A percentile compares a stretch with the other conserved stretches of the same genome.
Evolutionary conservation across 164 flowering plant genomes (phyloP).

Genomic region (Dillenia suffruticosa): DNA sequence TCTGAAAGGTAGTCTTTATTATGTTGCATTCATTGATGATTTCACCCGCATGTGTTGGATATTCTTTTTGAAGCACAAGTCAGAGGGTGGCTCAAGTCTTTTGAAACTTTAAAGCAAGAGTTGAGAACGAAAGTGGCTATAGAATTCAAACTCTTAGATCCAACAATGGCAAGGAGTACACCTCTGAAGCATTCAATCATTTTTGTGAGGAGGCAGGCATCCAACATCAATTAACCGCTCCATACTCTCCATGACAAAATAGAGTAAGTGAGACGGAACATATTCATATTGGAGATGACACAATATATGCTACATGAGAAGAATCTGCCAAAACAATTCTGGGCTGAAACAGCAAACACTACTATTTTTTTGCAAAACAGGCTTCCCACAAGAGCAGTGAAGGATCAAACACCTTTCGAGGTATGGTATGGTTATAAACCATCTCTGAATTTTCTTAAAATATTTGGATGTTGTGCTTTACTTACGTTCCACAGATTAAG

Average conservation of each 20-base stretch:
- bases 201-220: conserved; percentile 7
- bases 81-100: background rate
- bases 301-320: background rate
- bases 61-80: background rate
- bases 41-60: background rate
- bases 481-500: too few relatives aligned
- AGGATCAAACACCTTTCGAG: conserved; percentile 6
- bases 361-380: background rate
- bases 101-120: background rate
- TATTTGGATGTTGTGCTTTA: conserved; percentile 6
- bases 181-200: background rate
- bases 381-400: background rate
- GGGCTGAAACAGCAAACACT: background rate
- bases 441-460: background rate
- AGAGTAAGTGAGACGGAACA: conserved; percentile 5
- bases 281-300: conserved; percentile 4
- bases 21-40: background rate
- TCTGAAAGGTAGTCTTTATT: background rate
- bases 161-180: conserved; percentile 7
- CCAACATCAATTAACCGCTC: conserved; percentile 4
- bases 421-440: conserved; percentile 8
- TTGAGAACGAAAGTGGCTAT: background rate
- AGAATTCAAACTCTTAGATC: conserved; percentile 1
- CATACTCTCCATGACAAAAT: background rate
- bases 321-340: background rate